Percentiles rank a stretch among this genome's conserved stretches.
Evolutionary conservation across 306 rosid species (phyloP).

Genomic region (Ammopiptanthus mongolicus): DNA sequence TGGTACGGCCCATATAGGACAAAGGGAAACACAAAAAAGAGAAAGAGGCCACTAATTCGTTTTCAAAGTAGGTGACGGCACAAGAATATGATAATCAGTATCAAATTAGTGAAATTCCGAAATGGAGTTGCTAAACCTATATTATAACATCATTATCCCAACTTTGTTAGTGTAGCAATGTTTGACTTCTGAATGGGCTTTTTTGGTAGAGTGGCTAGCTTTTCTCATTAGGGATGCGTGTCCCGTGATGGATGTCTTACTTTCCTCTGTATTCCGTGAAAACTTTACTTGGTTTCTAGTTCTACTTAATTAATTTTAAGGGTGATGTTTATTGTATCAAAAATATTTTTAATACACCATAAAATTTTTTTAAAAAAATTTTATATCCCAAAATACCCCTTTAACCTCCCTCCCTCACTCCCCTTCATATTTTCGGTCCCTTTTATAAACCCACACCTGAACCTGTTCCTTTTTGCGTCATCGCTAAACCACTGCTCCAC

Average conservation of each 20-base stretch:
- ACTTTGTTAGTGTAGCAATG: constrained; percentile 7
- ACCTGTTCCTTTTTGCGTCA: too few relatives aligned
- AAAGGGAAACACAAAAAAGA: constrained; percentile 14
- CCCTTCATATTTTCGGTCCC: too few relatives aligned
- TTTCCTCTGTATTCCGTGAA: background rate
- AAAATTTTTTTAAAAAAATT: too few relatives aligned
- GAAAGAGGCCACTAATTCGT: constrained; percentile 20
- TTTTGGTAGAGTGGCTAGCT: constrained; percentile 1
- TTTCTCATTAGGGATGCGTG: background rate
- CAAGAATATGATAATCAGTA: constrained; percentile 13
- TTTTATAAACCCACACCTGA: too few relatives aligned
- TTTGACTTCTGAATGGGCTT: constrained; percentile 30
- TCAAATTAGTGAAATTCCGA: constrained; percentile 12
- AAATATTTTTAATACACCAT: too few relatives aligned
- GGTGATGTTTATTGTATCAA: too few relatives aligned
- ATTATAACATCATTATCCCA: background rate
- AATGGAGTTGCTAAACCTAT: background rate
- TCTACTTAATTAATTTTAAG: too few relatives aligned
- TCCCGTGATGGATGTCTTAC: background rate
- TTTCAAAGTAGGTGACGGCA: constrained; percentile 36
- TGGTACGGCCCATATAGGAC: constrained; percentile 27
- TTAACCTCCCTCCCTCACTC: too few relatives aligned
- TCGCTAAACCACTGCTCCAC: too few relatives aligned
- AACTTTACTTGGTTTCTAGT: background rate
- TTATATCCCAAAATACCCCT: too few relatives aligned